These are phyloP conservation scores for Tremellales sp. DNA, from an alignment of 1,284 basidiomycete species.

Conservation along the genomic window DNA sequence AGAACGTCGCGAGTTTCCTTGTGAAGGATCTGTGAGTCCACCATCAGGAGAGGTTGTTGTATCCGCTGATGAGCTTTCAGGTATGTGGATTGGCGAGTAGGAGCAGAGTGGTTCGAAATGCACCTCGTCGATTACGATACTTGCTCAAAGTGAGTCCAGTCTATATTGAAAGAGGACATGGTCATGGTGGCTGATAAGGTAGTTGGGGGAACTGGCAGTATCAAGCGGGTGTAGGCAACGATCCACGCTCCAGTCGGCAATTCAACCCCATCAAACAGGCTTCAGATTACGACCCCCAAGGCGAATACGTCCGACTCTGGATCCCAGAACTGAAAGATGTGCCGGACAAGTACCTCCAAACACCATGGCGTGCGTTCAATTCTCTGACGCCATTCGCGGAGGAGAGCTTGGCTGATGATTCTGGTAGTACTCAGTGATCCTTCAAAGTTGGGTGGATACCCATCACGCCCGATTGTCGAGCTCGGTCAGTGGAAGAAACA, in stretches of 20 bases:
- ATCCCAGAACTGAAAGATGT: constrained; percentile 51
- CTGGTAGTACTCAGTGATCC: constrained; percentile 16
- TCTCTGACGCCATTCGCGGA: background rate
- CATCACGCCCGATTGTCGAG: constrained; percentile 29
- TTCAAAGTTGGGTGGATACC: constrained; percentile 23
- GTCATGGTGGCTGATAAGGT: background rate
- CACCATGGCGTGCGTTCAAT: constrained; percentile 39
- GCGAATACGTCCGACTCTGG: constrained; percentile 54
- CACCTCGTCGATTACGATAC: constrained; percentile 52
- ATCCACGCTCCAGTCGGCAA: constrained; percentile 54
- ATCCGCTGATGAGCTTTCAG: constrained; percentile 5
- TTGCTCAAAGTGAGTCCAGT: constrained; percentile 29
- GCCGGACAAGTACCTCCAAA: constrained; percentile 27
- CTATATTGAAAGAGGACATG: background rate
- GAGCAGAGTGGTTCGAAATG: constrained; percentile 55
- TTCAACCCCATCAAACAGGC: constrained; percentile 59
- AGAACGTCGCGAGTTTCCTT: constrained; percentile 57
- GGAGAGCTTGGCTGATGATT: background rate
- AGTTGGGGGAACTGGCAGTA: constrained; percentile 52
- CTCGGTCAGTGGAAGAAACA: constrained; percentile 33
- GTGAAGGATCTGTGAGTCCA: constrained; percentile 51
- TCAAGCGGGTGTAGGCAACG: constrained; percentile 56
- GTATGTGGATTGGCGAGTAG: constrained; percentile 56
- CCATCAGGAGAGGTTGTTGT: background rate
- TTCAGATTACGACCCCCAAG: constrained; percentile 54